Evolutionary conservation across 2,329 filamentous ascomycete species (phyloP), one percentile per base, ranked within the genome.

Genomic region (Keithomyces neogunnii): DNA sequence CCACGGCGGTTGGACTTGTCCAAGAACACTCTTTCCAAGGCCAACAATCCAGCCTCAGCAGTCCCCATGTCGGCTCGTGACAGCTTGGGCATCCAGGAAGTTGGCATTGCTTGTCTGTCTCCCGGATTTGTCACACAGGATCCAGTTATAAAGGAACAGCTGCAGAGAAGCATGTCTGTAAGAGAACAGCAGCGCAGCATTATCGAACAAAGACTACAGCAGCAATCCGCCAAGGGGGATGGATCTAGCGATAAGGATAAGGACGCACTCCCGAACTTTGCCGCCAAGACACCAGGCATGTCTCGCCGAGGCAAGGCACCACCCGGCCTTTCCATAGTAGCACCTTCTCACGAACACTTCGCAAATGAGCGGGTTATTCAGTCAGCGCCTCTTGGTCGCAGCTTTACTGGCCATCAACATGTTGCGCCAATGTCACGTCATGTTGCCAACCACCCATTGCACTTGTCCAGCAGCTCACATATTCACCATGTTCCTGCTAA

Each of bases 81-180:
- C 45, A 81, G 85, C 28, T 73, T 93, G 38, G 88, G 80, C 42
- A 92, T 97, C 63, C 90, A 95, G 62, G 89, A 96, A 69, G 88
- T 97, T 30, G 93, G 93, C 52, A 78, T 97, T 51, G 92, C 92
- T 42, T 99, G 93, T 63, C 76, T 99, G 51, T 97, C 93, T 2
- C 93, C 93, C 0, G 93, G 93, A 50, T 97, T 99, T 63, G 85
- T 95, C 58, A 97, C 93, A 13, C 88, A 97, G 61, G 90, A 99
- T 68, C 92, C 93, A n/a, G 81, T 87, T 26, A 95, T 96, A 89
- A 86, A 93, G 64, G 89, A 96, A 69, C 91, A 97, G 69, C 74
- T 99, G 49, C 90, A 97, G 70, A 84, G 92, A 59, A 97, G 93
- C 69, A 82, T 96, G 69, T 90, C 88, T 45, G 91, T 99, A 32